Evolutionary conservation across 768 basidiomycete genomes (phyloP).

Genomic region (Tremella mesenterica): DNA sequence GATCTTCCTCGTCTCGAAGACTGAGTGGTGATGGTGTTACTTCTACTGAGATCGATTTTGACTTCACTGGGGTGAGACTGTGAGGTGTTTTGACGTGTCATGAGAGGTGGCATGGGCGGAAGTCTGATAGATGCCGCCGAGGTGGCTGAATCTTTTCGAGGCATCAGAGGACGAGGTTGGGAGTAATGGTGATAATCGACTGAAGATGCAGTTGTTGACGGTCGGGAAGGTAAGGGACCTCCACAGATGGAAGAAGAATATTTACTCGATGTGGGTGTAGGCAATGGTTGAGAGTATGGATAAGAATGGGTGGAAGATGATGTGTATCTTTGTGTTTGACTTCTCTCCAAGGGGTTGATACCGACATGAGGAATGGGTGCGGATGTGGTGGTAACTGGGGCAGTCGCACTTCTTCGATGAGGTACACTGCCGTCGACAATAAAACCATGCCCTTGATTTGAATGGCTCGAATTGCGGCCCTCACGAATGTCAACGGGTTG

Average conservation of each 20-base stretch:
- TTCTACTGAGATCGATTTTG: background rate
- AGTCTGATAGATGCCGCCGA: background rate
- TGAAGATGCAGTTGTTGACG: background rate
- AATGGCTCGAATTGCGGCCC: too few species aligned
- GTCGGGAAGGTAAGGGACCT: background rate
- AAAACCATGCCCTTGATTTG: too few species aligned
- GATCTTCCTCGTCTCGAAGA: background rate
- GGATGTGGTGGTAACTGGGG: too few species aligned
- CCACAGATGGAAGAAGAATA: background rate
- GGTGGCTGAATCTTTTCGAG: background rate
- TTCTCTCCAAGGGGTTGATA: too few species aligned
- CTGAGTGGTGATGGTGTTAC: background rate
- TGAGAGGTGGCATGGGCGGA: background rate
- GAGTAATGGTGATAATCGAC: background rate
- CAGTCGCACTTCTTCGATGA: too few species aligned
- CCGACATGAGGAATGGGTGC: too few species aligned
- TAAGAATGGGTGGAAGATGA: too few species aligned
- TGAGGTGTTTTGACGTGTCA: conserved; percentile 19
- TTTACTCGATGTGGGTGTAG: too few species aligned
- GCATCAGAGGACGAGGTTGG: background rate
- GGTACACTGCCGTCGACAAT: too few species aligned
- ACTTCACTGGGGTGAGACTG: conserved; percentile 4
- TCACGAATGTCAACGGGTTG: too few species aligned
- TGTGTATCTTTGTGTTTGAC: too few species aligned
- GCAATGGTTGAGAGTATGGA: too few species aligned